These are phyloP conservation scores for Spiromastix sp. DNA, from an alignment of 2,329 filamentous ascomycete species.

Conservation along the genomic window DNA sequence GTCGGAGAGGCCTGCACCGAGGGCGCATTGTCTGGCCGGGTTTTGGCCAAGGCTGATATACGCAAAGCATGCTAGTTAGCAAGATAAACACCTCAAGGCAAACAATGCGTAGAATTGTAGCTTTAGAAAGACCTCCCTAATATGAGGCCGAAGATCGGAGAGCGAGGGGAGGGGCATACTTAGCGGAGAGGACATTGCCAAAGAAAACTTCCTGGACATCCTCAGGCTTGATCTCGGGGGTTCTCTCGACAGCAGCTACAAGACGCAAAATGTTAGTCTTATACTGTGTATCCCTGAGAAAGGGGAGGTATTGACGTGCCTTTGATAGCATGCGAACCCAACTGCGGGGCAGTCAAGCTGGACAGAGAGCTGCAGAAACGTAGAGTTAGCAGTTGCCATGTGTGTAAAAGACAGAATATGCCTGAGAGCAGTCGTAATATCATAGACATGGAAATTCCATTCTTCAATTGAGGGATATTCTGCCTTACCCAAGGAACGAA, in stretches of 20 bases:
- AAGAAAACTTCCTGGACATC: conserved; percentile 96
- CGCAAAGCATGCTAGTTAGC: conserved; percentile 9
- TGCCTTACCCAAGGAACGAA: conserved; percentile 87
- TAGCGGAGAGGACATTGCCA: conserved; percentile 93
- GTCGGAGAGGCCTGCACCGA: conserved; percentile 75
- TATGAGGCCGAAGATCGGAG: no score
- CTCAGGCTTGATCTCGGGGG: conserved; percentile 73
- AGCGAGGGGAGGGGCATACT: conserved; percentile 50
- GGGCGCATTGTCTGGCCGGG: conserved; percentile 85
- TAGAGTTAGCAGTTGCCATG: conserved; percentile 5
- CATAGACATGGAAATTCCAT: neutral
- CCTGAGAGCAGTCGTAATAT: neutral
- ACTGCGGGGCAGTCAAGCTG: conserved; percentile 72
- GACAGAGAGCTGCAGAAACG: conserved; percentile 63
- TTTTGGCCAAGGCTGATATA: conserved; percentile 75
- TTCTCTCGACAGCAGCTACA: conserved; percentile 67
- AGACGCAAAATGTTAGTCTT: neutral
- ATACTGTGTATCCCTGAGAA: neutral
- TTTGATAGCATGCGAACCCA: conserved; percentile 89
- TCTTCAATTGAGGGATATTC: conserved; percentile 7
- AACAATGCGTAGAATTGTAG: neutral
- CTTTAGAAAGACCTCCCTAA: conserved; percentile 6
- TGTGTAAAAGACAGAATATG: no score
- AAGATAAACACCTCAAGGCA: neutral
- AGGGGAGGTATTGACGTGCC: conserved; percentile 40